Conservation (phyloP, 177 flowering plant genomes). For the Vitis hybrid region DNA sequence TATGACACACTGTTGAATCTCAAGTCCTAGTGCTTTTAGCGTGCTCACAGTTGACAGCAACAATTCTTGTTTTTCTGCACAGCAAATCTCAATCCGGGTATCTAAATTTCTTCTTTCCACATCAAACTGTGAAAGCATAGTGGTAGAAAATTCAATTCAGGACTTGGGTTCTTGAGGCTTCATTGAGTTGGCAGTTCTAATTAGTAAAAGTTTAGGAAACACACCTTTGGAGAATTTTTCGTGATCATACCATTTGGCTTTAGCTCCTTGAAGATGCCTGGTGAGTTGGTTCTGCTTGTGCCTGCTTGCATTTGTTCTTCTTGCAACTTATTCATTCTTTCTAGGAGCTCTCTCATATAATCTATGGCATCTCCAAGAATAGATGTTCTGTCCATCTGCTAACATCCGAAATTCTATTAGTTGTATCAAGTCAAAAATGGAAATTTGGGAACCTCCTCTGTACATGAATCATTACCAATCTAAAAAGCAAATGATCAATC, state of each 20-base stretch:
- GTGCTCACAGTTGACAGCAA: constrained; percentile 58
- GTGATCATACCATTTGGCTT: constrained; percentile 24
- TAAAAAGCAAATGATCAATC: too few species aligned
- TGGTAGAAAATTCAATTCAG: not conserved
- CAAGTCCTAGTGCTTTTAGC: constrained; percentile 68
- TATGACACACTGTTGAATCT: constrained; percentile 87
- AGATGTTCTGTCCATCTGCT: constrained; percentile 92
- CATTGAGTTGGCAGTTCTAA: too few species aligned
- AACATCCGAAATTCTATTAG: not conserved
- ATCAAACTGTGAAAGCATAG: constrained; percentile 56
- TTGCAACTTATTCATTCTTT: constrained; percentile 58
- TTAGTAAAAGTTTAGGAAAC: not conserved
- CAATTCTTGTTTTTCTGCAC: constrained; percentile 71
- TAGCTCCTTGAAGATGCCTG: constrained; percentile 13
- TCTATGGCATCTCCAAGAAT: constrained; percentile 90
- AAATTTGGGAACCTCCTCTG: not conserved
- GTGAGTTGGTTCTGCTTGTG: constrained; percentile 16
- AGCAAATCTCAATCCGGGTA: constrained; percentile 67
- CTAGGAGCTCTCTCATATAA: constrained; percentile 79
- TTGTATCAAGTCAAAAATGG: too few species aligned
- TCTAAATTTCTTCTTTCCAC: constrained; percentile 64
- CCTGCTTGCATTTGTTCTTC: constrained; percentile 34
- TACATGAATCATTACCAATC: not conserved
- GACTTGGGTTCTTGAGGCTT: too few species aligned
- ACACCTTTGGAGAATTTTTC: constrained; percentile 58